Evolutionary conservation across 345 rosid genomes (phyloP).

Genomic region (Lepidium didymum): DNA sequence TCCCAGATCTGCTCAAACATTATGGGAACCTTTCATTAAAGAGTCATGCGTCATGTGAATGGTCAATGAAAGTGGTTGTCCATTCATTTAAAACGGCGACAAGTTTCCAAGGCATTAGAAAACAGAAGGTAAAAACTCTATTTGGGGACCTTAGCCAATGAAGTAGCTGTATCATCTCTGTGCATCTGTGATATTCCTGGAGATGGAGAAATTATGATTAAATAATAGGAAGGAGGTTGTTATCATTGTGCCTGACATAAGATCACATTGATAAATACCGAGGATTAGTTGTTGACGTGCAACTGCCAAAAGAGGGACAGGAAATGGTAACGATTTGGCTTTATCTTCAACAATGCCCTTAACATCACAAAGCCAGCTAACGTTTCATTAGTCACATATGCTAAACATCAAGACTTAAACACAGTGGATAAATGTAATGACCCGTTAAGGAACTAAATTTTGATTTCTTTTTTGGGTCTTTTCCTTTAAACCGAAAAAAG

Average conservation of each 20-base stretch:
- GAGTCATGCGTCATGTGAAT: not conserved
- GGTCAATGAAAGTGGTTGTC: not conserved
- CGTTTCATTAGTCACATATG: conserved; percentile 18
- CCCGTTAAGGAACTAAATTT: not conserved
- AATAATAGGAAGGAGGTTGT: not conserved
- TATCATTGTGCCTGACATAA: not conserved
- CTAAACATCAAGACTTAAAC: conserved; percentile 13
- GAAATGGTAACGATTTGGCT: conserved; percentile 73
- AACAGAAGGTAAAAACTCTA: conserved; percentile 8
- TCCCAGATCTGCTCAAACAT: conserved; percentile 57
- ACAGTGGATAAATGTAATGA: not conserved
- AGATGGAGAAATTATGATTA: conserved; percentile 15
- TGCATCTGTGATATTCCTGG: conserved; percentile 51
- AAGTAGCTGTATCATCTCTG: conserved; percentile 34
- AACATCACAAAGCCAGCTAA: conserved; percentile 29
- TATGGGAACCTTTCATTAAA: conserved; percentile 7
- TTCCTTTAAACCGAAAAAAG: not conserved
- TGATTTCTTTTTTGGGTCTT: not conserved
- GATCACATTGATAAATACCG: conserved; percentile 37
- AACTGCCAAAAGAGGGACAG: conserved; percentile 72
- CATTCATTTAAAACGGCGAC: not conserved
- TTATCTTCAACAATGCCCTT: conserved; percentile 58
- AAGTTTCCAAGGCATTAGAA: conserved; percentile 9
- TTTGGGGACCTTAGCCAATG: conserved; percentile 53
- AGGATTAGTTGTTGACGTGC: conserved; percentile 75